Evolutionary conservation across 2,329 filamentous ascomycete species (phyloP).

Genomic region (Fusarium neocosmosporiellum): DNA sequence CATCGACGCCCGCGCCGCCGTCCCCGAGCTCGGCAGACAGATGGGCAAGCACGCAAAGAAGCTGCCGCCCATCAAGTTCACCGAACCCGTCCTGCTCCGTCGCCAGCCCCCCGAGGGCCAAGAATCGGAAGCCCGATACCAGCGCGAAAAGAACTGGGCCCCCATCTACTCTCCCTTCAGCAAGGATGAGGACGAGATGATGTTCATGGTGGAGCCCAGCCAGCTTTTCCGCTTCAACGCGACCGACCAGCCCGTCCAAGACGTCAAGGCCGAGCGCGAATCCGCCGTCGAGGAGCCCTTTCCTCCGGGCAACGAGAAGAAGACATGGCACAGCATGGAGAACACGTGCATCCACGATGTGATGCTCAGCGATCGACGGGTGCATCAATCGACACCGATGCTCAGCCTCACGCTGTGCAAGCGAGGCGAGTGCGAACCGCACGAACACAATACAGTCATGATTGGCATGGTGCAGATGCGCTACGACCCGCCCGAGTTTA

Average conservation of each 20-base stretch:
- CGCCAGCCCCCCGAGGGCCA: conserved; percentile 29
- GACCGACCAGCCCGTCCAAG: conserved; percentile 14
- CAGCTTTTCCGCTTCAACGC: conserved; percentile 30
- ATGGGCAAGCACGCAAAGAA: conserved; percentile 33
- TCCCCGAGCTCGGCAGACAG: conserved; percentile 27
- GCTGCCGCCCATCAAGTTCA: conserved; percentile 32
- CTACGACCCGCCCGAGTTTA: conserved; percentile 35
- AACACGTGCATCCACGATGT: conserved; percentile 38
- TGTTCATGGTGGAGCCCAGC: conserved; percentile 39
- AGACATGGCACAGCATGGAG: conserved; percentile 35
- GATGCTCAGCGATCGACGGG: conserved; percentile 35
- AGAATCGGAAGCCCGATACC: conserved; percentile 26
- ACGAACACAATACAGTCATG: conserved; percentile 33
- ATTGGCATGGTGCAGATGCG: conserved; percentile 41
- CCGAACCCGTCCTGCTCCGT: conserved; percentile 29
- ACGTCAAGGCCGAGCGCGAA: conserved; percentile 25
- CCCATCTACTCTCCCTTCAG: conserved; percentile 32
- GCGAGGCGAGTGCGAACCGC: conserved; percentile 31
- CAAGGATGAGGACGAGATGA: conserved; percentile 35
- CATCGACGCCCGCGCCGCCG: conserved; percentile 33
- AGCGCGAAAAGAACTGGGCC: conserved; percentile 40
- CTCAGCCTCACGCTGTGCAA: conserved; percentile 38
- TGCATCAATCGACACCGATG: conserved; percentile 41
- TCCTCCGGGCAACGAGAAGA: conserved; percentile 23
- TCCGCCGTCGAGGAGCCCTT: conserved; percentile 36